Conservation (phyloP, 2,329 filamentous ascomycete species). For the Fusarium brachygibbosum region DNA sequence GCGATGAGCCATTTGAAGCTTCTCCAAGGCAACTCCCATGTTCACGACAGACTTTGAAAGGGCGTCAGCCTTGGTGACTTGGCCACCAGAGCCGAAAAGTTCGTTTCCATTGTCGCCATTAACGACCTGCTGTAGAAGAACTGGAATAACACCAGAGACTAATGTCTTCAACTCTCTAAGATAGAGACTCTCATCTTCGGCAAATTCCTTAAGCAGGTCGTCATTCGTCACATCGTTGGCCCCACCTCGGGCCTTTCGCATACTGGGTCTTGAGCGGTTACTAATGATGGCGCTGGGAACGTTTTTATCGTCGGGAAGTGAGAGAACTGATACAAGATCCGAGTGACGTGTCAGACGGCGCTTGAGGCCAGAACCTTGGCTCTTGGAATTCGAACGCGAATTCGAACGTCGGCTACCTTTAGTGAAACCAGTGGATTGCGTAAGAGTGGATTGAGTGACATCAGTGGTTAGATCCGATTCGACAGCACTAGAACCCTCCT, state of each 20-base stretch:
- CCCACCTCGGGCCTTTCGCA: conserved; percentile 78
- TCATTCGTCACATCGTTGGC: conserved; percentile 76
- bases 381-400: conserved; percentile 55
- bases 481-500: conserved; percentile 60
- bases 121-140: conserved; percentile 87
- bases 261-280: conserved; percentile 81
- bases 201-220: conserved; percentile 84
- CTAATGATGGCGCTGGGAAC: conserved; percentile 74
- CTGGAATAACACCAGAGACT: conserved; percentile 94
- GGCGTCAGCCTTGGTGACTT: conserved; percentile 66
- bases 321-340: conserved; percentile 93
- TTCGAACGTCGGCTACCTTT: conserved; percentile 60
- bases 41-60: conserved; percentile 90
- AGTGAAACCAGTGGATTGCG: conserved; percentile 65
- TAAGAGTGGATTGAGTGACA: conserved; percentile 68
- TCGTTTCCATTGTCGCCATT: conserved; percentile 75
- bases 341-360: conserved; percentile 90
- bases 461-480: conserved; percentile 66
- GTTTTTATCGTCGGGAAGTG: conserved; percentile 71
- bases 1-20: conserved; percentile 83
- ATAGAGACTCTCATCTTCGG: conserved; percentile 88
- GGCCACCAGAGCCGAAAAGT: conserved; percentile 72
- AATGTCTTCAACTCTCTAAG: conserved; percentile 91
- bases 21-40: conserved; percentile 92
- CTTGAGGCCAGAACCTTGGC: conserved; percentile 70